Percentiles rank a stretch among this genome's conserved stretches.
phyloP scores from a whole-genome alignment of 1,284 basidiomycete genomes.

The Trametes hirsuta region DNA sequence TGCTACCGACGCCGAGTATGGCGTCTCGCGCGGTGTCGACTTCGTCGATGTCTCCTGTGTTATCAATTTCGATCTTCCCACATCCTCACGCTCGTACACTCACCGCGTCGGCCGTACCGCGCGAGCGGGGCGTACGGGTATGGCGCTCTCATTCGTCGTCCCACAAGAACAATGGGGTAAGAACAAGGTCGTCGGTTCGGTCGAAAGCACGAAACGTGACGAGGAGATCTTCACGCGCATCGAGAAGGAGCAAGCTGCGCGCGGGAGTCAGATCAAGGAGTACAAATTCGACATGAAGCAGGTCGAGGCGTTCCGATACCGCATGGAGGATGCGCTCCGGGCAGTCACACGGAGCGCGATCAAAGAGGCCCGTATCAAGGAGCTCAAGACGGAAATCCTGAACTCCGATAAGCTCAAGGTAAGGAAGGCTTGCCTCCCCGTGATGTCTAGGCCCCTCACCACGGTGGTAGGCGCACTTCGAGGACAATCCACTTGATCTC shows the following conservation, averaged over 20 bases:
- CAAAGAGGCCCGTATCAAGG: slow-evolving; percentile 92
- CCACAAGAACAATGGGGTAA: slow-evolving; percentile 77
- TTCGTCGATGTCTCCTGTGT: slow-evolving; percentile 98
- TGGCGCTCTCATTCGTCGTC: slow-evolving; percentile 91
- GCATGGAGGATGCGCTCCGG: slow-evolving; percentile 95
- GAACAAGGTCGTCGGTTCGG: slow-evolving; percentile 71
- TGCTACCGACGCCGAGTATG: slow-evolving; percentile 77
- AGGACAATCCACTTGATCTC: slow-evolving; percentile 94
- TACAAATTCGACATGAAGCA: slow-evolving; percentile 94
- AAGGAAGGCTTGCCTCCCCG: background rate
- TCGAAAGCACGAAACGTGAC: slow-evolving; percentile 74
- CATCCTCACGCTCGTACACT: slow-evolving; percentile 88
- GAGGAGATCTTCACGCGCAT: slow-evolving; percentile 82
- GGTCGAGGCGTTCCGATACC: slow-evolving; percentile 97
- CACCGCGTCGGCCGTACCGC: slow-evolving; percentile 97
- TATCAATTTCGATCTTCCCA: slow-evolving; percentile 97
- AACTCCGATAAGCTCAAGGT: slow-evolving; percentile 97
- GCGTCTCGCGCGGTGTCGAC: slow-evolving; percentile 95
- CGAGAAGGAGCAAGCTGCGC: slow-evolving; percentile 70
- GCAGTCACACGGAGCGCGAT: slow-evolving; percentile 88
- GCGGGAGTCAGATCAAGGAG: slow-evolving; percentile 83
- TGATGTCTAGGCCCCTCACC: background rate
- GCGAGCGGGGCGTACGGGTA: slow-evolving; percentile 92
- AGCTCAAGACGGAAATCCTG: slow-evolving; percentile 91
- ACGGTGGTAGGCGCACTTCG: slow-evolving; percentile 84